Conservation (phyloP, 306 rosid species). For the Argentina anserina region DNA sequence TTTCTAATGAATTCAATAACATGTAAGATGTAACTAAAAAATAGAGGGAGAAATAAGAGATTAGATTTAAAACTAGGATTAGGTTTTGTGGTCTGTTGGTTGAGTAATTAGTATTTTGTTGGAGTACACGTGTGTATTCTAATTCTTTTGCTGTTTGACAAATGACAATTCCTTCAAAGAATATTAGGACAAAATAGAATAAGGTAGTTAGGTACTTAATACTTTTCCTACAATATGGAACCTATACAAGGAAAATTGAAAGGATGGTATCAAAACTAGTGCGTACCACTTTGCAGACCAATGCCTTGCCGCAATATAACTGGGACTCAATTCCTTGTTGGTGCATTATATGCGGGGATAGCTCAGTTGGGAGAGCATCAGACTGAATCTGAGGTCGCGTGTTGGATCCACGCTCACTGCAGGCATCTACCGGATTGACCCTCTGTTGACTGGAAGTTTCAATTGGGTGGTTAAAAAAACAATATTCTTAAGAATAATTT, state of each 20-base stretch:
- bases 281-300: neutral
- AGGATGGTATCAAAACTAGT: neutral
- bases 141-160: no score
- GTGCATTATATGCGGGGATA: conserved; percentile 59
- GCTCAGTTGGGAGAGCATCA: conserved; percentile 76
- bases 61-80: neutral
- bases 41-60: neutral
- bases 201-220: neutral
- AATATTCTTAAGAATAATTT: neutral
- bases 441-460: conserved; percentile 22
- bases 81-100: neutral
- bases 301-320: conserved; percentile 15
- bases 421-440: conserved; percentile 37
- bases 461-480: conserved; percentile 2
- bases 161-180: neutral
- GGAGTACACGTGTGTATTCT: neutral
- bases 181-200: neutral
- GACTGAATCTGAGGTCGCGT: conserved; percentile 67
- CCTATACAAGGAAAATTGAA: neutral
- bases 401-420: conserved; percentile 77
- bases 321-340: conserved; percentile 30
- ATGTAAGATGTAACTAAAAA: neutral
- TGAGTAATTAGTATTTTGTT: neutral
- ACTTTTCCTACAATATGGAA: neutral
- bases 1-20: neutral